Base-by-base conservation (phyloP, 208 protist species). In the Porcisia hertigi region DNA sequence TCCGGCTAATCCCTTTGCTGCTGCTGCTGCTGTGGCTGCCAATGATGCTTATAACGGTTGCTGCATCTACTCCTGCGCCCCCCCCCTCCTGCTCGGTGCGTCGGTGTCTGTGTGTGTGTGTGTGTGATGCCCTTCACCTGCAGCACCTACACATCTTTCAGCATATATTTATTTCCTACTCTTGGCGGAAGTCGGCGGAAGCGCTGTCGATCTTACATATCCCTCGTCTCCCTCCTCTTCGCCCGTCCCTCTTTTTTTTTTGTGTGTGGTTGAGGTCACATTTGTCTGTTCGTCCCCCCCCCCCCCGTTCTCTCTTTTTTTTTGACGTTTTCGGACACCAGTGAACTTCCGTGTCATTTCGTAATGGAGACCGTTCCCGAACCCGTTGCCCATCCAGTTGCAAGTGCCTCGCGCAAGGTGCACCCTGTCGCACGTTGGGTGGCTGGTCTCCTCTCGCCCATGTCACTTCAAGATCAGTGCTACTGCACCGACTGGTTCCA, bases 381-480 rank as follows among this genome's bases (percentile, higher is more conserved):
- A 30, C 69, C 55, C 4, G 54, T 16, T 18, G 14, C 77, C 8
- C 23, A 25, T 52, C 62, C 73, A 3, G 36, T 23, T 7, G 55
- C 70, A 11, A 3, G 60, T 20, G 41, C 64, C 16, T 52, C 34
- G 43, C 41, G 47, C 16, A 45, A 64, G 18, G 82, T 94, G 25
- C 91, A 97, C 73, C 91, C 93, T 2, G 60, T 88, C 3, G 86
- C 91, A 16, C 79, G 63, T 7, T 89, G 81, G 73, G 47, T 97
- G 34, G 86, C 89, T 5, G 84, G 81, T n/a, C 78, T 97, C 30
- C 72, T 87, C 14, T 87, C 86, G n/a, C 91, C 89, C 73, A 95
- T 97, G 91, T 96, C 89, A 20, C 73, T 97, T 20, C 59, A 43
- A 18, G 93, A 96, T 57, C 93, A 97, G 71, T 59, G 69, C 54